Evolutionary conservation across 2,329 filamentous ascomycete species (phyloP), one percentile per base, ranked within the genome.

Genomic region (Didymellaceae sp.): DNA sequence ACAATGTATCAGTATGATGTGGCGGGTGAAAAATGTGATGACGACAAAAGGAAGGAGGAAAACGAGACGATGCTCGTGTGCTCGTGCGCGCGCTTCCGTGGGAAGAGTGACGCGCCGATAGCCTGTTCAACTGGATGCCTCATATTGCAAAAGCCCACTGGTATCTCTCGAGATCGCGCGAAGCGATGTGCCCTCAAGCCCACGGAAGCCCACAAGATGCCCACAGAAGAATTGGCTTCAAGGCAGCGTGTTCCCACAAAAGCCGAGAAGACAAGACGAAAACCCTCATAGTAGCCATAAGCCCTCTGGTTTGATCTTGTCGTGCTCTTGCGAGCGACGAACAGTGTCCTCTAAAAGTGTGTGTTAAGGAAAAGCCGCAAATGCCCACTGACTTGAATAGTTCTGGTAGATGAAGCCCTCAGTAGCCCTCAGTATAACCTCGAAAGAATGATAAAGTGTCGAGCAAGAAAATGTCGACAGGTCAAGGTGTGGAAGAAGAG

Each of bases 241-340:
- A 75, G 78, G 78, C 77, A 59, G 52, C 57, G 78, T 78, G 78
- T 80, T 79, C 77, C 78, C 78, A 79, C 78, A 80, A 77, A 69
- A 55, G 76, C 77, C 77, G 70, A 76, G 75, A 75, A 73, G 64
- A 69, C 72, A 72, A 74, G 59, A 71, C 61, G 60, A 63, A 69
- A 70, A 70, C 67, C 72, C 70, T 72, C 71, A 64, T 64, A 73
- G 66, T 70, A 69, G 66, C 67, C 60, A 65, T 68, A 69, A 68
- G 70, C 70, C 66, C 66, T 70, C 68, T 72, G 65, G 61, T 69
- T 53, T 65, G 55, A 70, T 70, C 64, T 67, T 66, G 65, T 63
- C 59, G 58, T 65, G 65, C 66, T 63, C 62, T 64, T 44, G 55
- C 59, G 68, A 71, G 68, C 71, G 66, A 71, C 66, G 62, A 65